These are phyloP conservation scores for Chrysoporthe puriensis DNA, from an alignment of 2,329 filamentous ascomycete species.

Conservation along the genomic window DNA sequence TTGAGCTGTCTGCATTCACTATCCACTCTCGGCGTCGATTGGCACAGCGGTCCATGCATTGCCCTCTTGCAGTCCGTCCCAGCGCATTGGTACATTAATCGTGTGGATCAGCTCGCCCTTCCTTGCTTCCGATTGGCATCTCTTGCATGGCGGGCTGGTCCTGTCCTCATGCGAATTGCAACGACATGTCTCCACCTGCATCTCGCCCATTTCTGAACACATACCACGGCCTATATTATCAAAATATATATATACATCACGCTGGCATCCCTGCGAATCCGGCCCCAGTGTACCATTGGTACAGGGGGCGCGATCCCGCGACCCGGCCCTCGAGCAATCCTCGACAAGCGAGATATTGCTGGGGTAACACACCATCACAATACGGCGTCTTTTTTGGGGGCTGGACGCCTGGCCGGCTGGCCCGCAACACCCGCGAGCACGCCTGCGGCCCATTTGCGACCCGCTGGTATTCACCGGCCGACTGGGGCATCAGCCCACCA, in stretches of 20 bases:
- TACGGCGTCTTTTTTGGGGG: background rate
- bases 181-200: background rate
- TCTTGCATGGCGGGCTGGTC: background rate
- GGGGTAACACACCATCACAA: slow-evolving; percentile 1
- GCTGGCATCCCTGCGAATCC: background rate
- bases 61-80: background rate
- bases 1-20: background rate
- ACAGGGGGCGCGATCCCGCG: background rate
- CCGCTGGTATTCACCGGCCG: background rate
- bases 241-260: background rate
- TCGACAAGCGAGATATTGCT: background rate
- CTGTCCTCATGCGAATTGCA: background rate
- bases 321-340: background rate
- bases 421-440: background rate
- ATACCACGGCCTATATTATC: background rate
- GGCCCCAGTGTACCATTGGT: background rate
- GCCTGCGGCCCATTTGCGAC: background rate
- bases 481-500: background rate
- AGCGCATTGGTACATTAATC: slow-evolving; percentile 1
- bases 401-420: background rate
- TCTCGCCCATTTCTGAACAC: background rate
- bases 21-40: background rate
- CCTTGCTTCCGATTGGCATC: background rate
- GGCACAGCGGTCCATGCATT: background rate
- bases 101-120: background rate